phyloP scores from a whole-genome alignment of 225 moss, liverwort and hornwort species.

The Marchantia polymorpha region DNA sequence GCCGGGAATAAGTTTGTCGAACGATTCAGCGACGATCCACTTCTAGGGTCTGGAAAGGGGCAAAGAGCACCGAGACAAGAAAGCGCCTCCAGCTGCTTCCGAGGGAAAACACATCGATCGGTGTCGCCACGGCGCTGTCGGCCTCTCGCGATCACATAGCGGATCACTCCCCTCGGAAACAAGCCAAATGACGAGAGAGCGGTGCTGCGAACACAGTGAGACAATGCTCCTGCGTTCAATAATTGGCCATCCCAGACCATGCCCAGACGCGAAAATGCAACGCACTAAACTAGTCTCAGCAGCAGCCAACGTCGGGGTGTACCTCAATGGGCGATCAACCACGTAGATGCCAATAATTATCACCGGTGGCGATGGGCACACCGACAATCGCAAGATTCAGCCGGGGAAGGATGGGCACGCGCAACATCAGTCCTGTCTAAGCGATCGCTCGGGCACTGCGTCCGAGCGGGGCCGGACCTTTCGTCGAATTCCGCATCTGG shows the following conservation, averaged over 20 bases:
- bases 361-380: background rate
- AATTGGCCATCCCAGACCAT: background rate
- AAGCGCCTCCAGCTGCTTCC: background rate
- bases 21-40: conserved; percentile 2
- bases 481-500: background rate
- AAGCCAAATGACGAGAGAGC: background rate
- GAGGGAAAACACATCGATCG: background rate
- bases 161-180: background rate
- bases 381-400: background rate
- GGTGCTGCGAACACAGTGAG: background rate
- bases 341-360: background rate
- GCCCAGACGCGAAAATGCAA: background rate
- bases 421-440: background rate
- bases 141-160: background rate
- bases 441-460: background rate
- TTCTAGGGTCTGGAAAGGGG: background rate
- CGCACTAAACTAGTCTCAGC: background rate
- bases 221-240: conserved; percentile 1
- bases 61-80: background rate
- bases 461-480: background rate
- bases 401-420: background rate
- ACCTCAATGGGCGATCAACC: background rate
- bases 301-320: background rate
- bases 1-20: background rate
- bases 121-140: background rate